Base-by-base conservation (phyloP, 768 basidiomycete species). In the Phylloporus sp. region DNA sequence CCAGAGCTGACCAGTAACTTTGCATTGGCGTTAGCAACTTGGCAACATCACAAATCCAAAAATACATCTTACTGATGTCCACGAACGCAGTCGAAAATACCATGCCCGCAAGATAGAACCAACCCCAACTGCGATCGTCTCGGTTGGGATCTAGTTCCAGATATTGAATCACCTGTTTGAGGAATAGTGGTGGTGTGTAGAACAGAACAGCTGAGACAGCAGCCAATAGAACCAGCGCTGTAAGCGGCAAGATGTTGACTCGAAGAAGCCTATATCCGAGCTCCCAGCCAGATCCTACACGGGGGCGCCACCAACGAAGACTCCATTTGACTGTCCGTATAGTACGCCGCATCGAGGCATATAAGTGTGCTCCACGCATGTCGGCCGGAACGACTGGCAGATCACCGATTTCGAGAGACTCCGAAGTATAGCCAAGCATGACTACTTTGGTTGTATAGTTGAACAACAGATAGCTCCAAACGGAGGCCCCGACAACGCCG, bases 371-470 rank as follows among this genome's bases (percentile, higher is more conserved):
- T 0, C 79, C 75, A 27, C 93, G 88, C 81, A 92, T 85, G 59
- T 79, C 67, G 1, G 76, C 80, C 1, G 88, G 81, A 9, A 94
- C 79, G 48, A 95, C 83, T 6, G 93, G 94, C 27, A 97, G 73
- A 64, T 97, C 92, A 53, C 84, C 91, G 20, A 92, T 90, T 58
- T 95, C 89, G 41, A 95, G 78, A 52, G 80, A 85, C 50, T 80
- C 76, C 2, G 86, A 76, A 2, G 74, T 76, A 68, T 91, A 82
- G 3, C 91, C 93, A 36, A 93, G 82, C 80, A 84, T 83, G 49
- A 95, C 82, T 13, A 97, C 89, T 54, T 86, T 84, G 1, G 91
- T 94, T 32, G 88, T 91, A 66, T 92, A 94, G 15, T 83, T 83
- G 69, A 97, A 97, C n/a, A 93, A 70, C 6, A 97, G 68, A 45